Evolutionary conservation across 129 eudicot genomes (phyloP), one percentile per base, ranked within the genome.

Genomic region (Centrapalus pauciflorus): DNA sequence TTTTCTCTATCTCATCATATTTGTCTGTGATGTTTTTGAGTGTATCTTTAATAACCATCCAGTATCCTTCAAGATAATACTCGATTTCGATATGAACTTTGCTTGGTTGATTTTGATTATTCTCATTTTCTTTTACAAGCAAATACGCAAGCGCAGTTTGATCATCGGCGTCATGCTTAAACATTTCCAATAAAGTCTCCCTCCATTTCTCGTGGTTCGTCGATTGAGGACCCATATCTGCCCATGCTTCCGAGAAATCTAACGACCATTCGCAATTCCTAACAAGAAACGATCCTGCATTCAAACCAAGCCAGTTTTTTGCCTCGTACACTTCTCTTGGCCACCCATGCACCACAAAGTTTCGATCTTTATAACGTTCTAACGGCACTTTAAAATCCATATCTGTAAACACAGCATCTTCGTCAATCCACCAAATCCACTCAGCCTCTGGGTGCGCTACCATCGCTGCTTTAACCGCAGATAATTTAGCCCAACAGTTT

Each of bases 181-280:
- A 43, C 3, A 63, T 38, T 0, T 76, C 26, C 19, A 57, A 54
- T 32, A 57, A 41, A 37, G 72, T 66, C 24, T 8, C 8, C 14
- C 85, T 76, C 88, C 88, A 79, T 16, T 57, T 71, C 0, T 50
- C 32, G 19, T 46, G 79, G 12, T 75, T 74, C 2, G 73, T 69
- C 49, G 64, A 67, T 27, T 38, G 58, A 5, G 89, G 89, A 32
- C 89, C 85, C 77, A 80, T 79, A 4, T n/a, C 29, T 43, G 85
- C 80, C 89, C 85, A 83, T 40, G 30, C 72, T 19, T 67, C 77
- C 71, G 79, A 25, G 21, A 83, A 52, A 21, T 83, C 89, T 82
- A 83, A 57, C 20, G 85, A 55, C 89, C 89, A 79, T 41, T 83
- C 82, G 40, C 85, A 83, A 69, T 83, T 83, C 21, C 89, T 45